Evolutionary conservation across 306 rosid species (phyloP).

Genomic region (Clitoria ternatea): DNA sequence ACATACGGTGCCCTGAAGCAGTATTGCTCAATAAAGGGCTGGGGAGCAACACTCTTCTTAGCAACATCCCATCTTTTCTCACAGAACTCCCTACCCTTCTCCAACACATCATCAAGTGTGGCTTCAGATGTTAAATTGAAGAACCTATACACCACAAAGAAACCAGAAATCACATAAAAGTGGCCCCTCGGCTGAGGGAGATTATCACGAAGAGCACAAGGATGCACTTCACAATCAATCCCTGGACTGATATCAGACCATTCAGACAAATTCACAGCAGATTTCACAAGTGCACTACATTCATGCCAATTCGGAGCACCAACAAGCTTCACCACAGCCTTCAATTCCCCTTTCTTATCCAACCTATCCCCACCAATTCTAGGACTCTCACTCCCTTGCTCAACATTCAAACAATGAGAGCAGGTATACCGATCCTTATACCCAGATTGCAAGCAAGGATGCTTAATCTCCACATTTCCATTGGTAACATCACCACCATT

Average conservation of each 20-base stretch:
- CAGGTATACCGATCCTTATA: slow-evolving; percentile 61
- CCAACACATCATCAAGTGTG: slow-evolving; percentile 78
- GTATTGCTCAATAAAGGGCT: slow-evolving; percentile 94
- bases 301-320: slow-evolving; percentile 85
- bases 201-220: slow-evolving; percentile 68
- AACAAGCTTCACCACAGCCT: slow-evolving; percentile 39
- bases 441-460: slow-evolving; percentile 88
- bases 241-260: slow-evolving; percentile 62
- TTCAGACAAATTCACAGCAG: slow-evolving; percentile 77
- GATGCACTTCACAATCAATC: slow-evolving; percentile 76
- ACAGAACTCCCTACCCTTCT: slow-evolving; percentile 79
- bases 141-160: slow-evolving; percentile 83
- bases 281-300: slow-evolving; percentile 67
- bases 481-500: slow-evolving; percentile 32
- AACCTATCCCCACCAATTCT: slow-evolving; percentile 19
- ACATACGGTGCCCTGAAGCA: slow-evolving; percentile 90
- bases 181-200: slow-evolving; percentile 70
- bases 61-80: slow-evolving; percentile 81
- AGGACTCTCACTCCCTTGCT: slow-evolving; percentile 45
- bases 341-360: slow-evolving; percentile 39
- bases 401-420: slow-evolving; percentile 46
- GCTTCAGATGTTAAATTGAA: slow-evolving; percentile 76
- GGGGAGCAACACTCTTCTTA: slow-evolving; percentile 76
- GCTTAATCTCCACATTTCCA: slow-evolving; percentile 48
- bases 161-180: slow-evolving; percentile 84